These are phyloP conservation scores for Tuber aestivum DNA, from an alignment of 495 filamentous ascomycete genomes.

Conservation along the genomic window DNA sequence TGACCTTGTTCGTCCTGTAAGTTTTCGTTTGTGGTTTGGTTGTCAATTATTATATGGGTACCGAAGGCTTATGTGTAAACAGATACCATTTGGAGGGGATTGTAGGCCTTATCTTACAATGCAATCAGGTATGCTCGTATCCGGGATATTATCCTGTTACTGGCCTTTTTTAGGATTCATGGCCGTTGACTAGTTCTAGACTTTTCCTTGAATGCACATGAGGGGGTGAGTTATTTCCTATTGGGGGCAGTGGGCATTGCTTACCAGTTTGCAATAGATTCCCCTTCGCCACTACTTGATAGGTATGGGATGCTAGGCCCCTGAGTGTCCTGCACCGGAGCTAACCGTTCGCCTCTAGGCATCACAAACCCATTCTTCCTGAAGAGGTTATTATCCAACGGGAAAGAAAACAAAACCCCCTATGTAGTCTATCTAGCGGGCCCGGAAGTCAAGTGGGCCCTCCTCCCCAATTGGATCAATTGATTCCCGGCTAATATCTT, in stretches of 20 bases:
- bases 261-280: constrained; percentile 25
- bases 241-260: background rate
- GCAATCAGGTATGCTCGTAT: constrained; percentile 31
- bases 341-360: background rate
- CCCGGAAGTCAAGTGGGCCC: constrained; percentile 38
- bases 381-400: constrained; percentile 37
- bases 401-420: constrained; percentile 36
- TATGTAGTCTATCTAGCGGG: constrained; percentile 41
- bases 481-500: constrained; percentile 14
- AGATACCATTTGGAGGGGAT: constrained; percentile 42
- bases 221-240: constrained; percentile 31
- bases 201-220: constrained; percentile 39
- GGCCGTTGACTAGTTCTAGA: constrained; percentile 17
- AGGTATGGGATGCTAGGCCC: constrained; percentile 9
- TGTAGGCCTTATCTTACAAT: constrained; percentile 41
- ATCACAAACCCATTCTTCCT: constrained; percentile 43
- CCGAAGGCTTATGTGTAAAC: constrained; percentile 21
- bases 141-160: constrained; percentile 3
- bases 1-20: constrained; percentile 40
- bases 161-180: background rate
- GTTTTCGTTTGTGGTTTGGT: constrained; percentile 6
- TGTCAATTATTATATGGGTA: constrained; percentile 3
- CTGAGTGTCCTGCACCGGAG: background rate
- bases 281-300: constrained; percentile 41
- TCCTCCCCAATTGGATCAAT: background rate